Base-by-base conservation (phyloP, 306 rosid species). In the Castanospermum australe region DNA sequence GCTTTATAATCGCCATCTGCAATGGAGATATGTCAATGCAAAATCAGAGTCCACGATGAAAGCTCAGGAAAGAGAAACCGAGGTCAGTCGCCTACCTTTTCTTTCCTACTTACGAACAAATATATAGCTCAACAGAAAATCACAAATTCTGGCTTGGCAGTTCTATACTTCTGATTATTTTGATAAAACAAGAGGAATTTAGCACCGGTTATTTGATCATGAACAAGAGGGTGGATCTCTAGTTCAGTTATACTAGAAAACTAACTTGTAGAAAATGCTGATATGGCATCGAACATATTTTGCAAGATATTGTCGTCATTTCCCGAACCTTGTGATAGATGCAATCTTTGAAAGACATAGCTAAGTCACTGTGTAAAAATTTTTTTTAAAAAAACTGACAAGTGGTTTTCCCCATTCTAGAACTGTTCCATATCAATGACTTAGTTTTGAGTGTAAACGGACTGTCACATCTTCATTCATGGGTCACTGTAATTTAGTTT, bases 1-100 rank as follows among this genome's bases (percentile, higher is more conserved):
- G 88, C 83, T 88, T 38, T 60, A 93, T 67, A 93, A 93, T 65
- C 87, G 94, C 3, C 78, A 79, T 82, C 76, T 93, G 36, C 98
- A 93, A 81, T 91, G 98, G 98, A 86, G 91, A 87, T 91, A 42
- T 18, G 84, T 91, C 84, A 91, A 91, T 83, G 94, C 92, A 11
- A 93, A 68, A 82, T 85, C 87, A 1, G 79, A 76, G 50, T 80
- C 84, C 5, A 66, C 85, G 0, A 30, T 88, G 79, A 86, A 73
- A 79, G 83, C 85, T 68, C 94, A 84, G 84, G 92, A 84, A 73
- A 79, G 68, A 79, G 91, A 91, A 81, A 72, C 86, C 54, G 87
- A 87, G 97, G 98, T 93, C 35, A 45, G 81, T 75, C 59, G 25
- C 20, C 14, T 33, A 17, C 18, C 24, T 47, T 67, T n/a, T 13